Conservation (phyloP, 306 rosid genomes). For the Rubus idaeus region DNA sequence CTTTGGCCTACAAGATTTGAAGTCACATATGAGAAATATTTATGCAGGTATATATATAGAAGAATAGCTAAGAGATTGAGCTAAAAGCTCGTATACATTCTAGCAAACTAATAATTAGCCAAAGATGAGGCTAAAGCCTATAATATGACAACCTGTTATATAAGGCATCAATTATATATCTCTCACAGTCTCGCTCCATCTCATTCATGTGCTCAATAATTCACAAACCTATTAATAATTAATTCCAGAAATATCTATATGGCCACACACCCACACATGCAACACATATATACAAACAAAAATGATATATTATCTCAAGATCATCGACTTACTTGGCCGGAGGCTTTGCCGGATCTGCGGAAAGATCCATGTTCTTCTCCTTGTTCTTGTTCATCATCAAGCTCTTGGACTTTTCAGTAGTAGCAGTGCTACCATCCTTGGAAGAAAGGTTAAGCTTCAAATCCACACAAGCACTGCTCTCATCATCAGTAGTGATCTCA, state of each 20-base stretch:
- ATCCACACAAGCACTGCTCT: conserved; percentile 30
- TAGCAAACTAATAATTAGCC: not conserved
- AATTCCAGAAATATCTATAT: not conserved
- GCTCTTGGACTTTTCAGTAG: conserved; percentile 31
- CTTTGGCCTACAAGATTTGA: not conserved
- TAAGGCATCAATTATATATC: conserved; percentile 7
- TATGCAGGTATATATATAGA: not conserved
- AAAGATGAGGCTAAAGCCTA: conserved; percentile 4
- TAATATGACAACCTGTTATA: not conserved
- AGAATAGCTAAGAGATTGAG: not conserved
- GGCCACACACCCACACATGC: not conserved
- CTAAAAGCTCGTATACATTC: not conserved
- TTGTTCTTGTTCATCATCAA: conserved; percentile 30
- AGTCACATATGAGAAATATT: not conserved
- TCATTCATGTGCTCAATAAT: conserved; percentile 9
- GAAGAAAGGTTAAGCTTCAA: conserved; percentile 51
- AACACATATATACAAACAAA: not conserved
- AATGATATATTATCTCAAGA: not conserved
- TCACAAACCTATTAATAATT: not conserved
- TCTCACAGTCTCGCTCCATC: not conserved
- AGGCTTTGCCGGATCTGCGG: conserved; percentile 71
- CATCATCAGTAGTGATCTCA: conserved; percentile 4
- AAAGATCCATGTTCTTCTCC: conserved; percentile 40
- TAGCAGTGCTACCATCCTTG: conserved; percentile 10
- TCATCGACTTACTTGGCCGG: conserved; percentile 70